phyloP scores from a whole-genome alignment of 2,329 filamentous ascomycete genomes.

The Diaporthe sp. region DNA sequence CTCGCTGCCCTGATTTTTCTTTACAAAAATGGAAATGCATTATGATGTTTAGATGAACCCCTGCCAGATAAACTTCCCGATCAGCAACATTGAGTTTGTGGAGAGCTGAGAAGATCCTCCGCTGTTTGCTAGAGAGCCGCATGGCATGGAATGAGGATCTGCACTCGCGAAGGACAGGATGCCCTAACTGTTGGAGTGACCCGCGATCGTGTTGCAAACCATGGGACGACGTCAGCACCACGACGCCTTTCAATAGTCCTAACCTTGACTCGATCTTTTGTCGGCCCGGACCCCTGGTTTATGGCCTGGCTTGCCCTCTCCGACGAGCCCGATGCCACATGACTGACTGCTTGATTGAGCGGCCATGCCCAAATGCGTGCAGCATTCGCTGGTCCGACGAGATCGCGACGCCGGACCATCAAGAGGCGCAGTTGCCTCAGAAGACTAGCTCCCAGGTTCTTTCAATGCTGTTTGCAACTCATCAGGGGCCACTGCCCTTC shows the following conservation, averaged over 20 bases:
- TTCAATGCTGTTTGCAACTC: not conserved
- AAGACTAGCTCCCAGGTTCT: not conserved
- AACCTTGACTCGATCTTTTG: not conserved
- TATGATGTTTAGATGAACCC: constrained; percentile 14
- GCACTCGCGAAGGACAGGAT: constrained; percentile 1
- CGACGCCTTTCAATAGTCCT: not conserved
- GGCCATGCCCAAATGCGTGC: not conserved
- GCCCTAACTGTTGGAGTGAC: not conserved
- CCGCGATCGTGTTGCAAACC: not conserved
- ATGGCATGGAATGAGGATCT: constrained; percentile 23
- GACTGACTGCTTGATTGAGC: not conserved
- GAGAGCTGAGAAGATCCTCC: constrained; percentile 18
- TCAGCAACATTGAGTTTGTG: constrained; percentile 19
- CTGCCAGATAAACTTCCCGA: constrained; percentile 17
- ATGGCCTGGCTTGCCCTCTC: not conserved
- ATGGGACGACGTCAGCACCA: constrained; percentile 15
- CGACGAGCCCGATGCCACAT: not conserved
- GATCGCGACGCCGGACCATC: constrained; percentile 5
- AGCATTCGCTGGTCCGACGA: not conserved
- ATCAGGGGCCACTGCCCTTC: not conserved
- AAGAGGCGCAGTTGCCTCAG: constrained; percentile 11
- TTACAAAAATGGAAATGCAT: constrained; percentile 4
- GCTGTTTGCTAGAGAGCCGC: constrained; percentile 1
- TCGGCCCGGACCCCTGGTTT: not conserved
- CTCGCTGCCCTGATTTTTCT: not conserved